Evolutionary conservation across 2,329 filamentous ascomycete genomes (phyloP), one percentile per base, ranked within the genome.

Genomic region (Escovopsis sp.): DNA sequence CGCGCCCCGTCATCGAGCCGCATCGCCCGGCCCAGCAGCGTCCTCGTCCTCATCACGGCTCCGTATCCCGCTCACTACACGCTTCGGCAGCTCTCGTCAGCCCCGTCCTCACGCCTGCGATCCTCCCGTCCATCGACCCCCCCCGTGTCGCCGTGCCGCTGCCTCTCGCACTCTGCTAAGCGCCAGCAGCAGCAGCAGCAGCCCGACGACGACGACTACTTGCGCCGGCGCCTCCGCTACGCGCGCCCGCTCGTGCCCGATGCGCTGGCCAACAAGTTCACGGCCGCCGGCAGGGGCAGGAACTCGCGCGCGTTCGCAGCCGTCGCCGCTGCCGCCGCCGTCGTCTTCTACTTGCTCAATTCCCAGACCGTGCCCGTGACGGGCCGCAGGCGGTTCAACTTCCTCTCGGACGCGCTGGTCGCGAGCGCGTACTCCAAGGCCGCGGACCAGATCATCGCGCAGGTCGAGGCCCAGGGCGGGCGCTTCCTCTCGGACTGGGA

Each of bases 331-430:
- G 51, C 58, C n/a, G 65, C 60, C 35, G 72, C 70, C 4, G 52
- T 67, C 2, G 54, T 55, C 8, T 77, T 86, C 55, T 87, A 86
- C 63, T 65, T 77, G 42, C 68, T 63, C 54, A 81, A 87, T 55
- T 64, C 84, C 35, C 79, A 89, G 57, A 72, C 71, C 29, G 82
- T 88, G 12, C 82, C 83, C 2, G 71, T 86, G 7, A 81, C 77
- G 5, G 79, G 81, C 0, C 73, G 84, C 8, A 67, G 68, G 51
- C 72, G 84, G 31, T 89, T 89, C 70, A 88, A 87, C 57, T 65
- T 66, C 16, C 57, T 66, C 6, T 76, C 84, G 41, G 67, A 71
- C 39, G 57, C 67, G 43, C 65, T 76, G 53, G 76, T 79, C 51
- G 61, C 70, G 46, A 61, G 70, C 43, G 45, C 52, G 15, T 49